A percentile compares a stretch with the other conserved stretches of the same genome.
Evolutionary conservation across 768 basidiomycete genomes (phyloP).

Genomic region (Psilocybe sp.): DNA sequence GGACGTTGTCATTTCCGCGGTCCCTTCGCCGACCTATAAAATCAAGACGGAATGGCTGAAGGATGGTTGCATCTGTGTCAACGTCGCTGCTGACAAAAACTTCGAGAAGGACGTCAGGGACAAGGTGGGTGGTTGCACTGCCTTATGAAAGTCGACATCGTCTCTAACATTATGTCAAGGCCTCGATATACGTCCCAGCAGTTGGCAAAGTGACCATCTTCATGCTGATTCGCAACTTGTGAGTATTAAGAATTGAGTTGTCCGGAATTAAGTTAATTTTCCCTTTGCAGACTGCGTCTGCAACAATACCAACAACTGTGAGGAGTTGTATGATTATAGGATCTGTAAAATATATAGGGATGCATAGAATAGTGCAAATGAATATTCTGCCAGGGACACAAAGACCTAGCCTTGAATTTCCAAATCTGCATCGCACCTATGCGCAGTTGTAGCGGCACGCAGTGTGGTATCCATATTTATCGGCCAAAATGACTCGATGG

Average conservation of each 20-base stretch:
- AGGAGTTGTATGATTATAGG: constrained; percentile 23
- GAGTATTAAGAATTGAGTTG: constrained; percentile 26
- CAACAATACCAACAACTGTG: constrained; percentile 46
- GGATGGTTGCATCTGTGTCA: constrained; percentile 91
- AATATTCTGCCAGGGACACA: constrained; percentile 18
- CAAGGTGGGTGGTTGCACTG: constrained; percentile 53
- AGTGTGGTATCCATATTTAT: constrained; percentile 8
- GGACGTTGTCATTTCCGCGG: constrained; percentile 94
- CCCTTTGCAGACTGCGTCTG: constrained; percentile 45
- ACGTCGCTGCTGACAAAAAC: constrained; percentile 94
- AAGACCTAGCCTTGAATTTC: constrained; percentile 15
- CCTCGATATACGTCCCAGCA: constrained; percentile 90
- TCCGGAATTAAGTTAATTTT: not conserved
- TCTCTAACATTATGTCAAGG: constrained; percentile 40
- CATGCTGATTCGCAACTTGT: constrained; percentile 97
- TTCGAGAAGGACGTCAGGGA: constrained; percentile 92
- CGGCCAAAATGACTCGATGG: not conserved
- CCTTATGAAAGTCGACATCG: too few species aligned
- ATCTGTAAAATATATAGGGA: constrained; percentile 30
- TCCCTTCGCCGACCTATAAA: constrained; percentile 83
- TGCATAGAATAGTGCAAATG: constrained; percentile 21
- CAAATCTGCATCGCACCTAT: constrained; percentile 25
- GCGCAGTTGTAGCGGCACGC: constrained; percentile 25
- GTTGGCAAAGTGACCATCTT: constrained; percentile 98
- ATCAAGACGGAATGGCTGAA: constrained; percentile 87